Percentiles rank a stretch among this genome's conserved stretches.
These are phyloP conservation scores for Buxus sempervirens DNA, from an alignment of 164 flowering plant species.

Conservation along the genomic window DNA sequence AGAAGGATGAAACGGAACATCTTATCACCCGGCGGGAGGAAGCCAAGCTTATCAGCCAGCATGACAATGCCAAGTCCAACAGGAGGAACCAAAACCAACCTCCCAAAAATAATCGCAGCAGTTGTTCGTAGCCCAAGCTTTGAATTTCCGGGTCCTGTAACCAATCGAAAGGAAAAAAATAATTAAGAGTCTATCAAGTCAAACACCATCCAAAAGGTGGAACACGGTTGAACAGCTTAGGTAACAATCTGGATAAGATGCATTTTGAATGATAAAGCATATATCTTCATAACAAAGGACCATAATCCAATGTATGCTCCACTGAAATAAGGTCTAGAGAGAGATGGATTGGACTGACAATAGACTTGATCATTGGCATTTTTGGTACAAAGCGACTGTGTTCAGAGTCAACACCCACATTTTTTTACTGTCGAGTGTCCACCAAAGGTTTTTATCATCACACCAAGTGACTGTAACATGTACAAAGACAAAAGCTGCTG, in stretches of 20 bases:
- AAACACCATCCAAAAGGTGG: neutral
- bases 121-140: conserved; percentile 82
- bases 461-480: too few relatives aligned
- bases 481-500: neutral
- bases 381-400: too few relatives aligned
- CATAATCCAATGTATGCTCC: too few relatives aligned
- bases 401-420: too few relatives aligned
- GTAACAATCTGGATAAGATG: neutral
- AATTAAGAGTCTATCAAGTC: neutral
- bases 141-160: conserved; percentile 87
- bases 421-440: too few relatives aligned
- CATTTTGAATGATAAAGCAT: too few relatives aligned
- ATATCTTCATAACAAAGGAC: too few relatives aligned
- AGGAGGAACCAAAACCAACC: conserved; percentile 88
- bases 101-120: conserved; percentile 77
- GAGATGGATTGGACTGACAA: too few relatives aligned
- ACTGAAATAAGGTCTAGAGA: too few relatives aligned
- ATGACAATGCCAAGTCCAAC: conserved; percentile 83
- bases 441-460: too few relatives aligned
- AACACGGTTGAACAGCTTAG: neutral
- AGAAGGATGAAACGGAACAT: conserved; percentile 91
- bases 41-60: conserved; percentile 86
- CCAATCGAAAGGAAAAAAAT: neutral
- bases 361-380: too few relatives aligned
- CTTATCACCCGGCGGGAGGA: conserved; percentile 84